Conservation (phyloP, 805 yeast genomes). For the Saturnispora diversa region DNA sequence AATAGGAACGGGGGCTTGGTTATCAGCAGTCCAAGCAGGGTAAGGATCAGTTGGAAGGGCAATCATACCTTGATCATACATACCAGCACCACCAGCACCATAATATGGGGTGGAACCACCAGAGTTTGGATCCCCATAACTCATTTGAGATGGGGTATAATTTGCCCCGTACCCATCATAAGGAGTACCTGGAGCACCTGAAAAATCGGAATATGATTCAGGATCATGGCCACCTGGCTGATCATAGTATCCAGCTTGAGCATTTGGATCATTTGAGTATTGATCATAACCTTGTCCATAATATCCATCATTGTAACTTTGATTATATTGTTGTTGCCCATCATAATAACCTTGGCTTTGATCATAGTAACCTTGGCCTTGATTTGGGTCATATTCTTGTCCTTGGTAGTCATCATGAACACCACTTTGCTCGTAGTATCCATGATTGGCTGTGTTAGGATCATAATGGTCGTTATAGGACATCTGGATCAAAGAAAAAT, state of each 20-base stretch:
- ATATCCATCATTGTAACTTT: constrained; percentile 12
- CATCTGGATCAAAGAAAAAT: constrained; percentile 32
- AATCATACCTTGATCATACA: constrained; percentile 40
- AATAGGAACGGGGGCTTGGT: constrained; percentile 74
- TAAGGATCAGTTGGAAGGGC: constrained; percentile 86
- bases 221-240: constrained; percentile 44
- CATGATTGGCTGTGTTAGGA: constrained; percentile 29
- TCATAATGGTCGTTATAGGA: constrained; percentile 53
- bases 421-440: constrained; percentile 15
- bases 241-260: constrained; percentile 44
- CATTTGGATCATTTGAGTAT: constrained; percentile 29
- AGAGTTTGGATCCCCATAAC: constrained; percentile 79
- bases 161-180: constrained; percentile 51
- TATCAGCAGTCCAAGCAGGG: constrained; percentile 99
- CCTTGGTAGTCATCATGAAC: constrained; percentile 48
- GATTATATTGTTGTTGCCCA: constrained; percentile 13
- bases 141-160: constrained; percentile 74
- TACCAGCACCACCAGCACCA: constrained; percentile 28
- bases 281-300: constrained; percentile 22
- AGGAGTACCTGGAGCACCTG: constrained; percentile 58
- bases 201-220: constrained; percentile 53
- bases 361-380: constrained; percentile 36
- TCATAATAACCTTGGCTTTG: constrained; percentile 26
- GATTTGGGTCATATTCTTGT: constrained; percentile 35
- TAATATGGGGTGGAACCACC: constrained; percentile 90